A percentile compares a stretch with the other conserved stretches of the same genome.
Conservation (phyloP, 495 filamentous ascomycete genomes). For the Neurospora sp. region DNA sequence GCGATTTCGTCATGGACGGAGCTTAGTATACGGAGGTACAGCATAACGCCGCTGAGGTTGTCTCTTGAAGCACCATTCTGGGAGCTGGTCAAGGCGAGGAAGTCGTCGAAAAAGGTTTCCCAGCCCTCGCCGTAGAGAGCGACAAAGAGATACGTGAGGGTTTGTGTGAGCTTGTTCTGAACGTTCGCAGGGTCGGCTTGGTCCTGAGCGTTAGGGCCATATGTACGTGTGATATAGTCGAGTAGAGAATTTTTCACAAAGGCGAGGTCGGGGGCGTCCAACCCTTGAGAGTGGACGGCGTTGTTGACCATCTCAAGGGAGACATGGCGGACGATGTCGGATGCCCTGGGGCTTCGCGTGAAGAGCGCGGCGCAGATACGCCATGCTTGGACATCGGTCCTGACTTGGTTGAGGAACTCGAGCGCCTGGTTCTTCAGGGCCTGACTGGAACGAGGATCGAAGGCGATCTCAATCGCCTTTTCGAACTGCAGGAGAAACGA, state of each 20-base stretch:
- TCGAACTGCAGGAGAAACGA: slow-evolving; percentile 51
- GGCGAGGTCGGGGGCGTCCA: slow-evolving; percentile 55
- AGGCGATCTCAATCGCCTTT: slow-evolving; percentile 86
- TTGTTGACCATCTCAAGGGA: slow-evolving; percentile 88
- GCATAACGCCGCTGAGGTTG: slow-evolving; percentile 64
- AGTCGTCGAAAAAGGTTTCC: slow-evolving; percentile 81
- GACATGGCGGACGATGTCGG: slow-evolving; percentile 77
- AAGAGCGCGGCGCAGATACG: slow-evolving; percentile 81
- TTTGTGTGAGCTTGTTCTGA: slow-evolving; percentile 96
- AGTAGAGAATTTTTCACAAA: slow-evolving; percentile 69
- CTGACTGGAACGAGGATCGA: slow-evolving; percentile 62
- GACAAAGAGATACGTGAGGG: slow-evolving; percentile 83
- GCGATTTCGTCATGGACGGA: slow-evolving; percentile 97
- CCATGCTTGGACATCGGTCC: slow-evolving; percentile 69
- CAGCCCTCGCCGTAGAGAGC: slow-evolving; percentile 74
- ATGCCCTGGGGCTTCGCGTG: slow-evolving; percentile 62
- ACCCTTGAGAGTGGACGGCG: slow-evolving; percentile 62
- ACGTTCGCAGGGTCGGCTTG: slow-evolving; percentile 58
- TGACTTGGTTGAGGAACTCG: slow-evolving; percentile 75
- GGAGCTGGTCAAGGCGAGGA: slow-evolving; percentile 56
- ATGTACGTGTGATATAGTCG: slow-evolving; percentile 63
- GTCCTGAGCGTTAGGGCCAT: slow-evolving; percentile 45
- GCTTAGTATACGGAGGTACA: slow-evolving; percentile 79
- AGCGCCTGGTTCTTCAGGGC: slow-evolving; percentile 75
- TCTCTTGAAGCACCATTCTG: slow-evolving; percentile 45